Evolutionary conservation across 2,329 filamentous ascomycete species (phyloP), one percentile per base, ranked within the genome.

Genomic region (Xylariaceae sp.): DNA sequence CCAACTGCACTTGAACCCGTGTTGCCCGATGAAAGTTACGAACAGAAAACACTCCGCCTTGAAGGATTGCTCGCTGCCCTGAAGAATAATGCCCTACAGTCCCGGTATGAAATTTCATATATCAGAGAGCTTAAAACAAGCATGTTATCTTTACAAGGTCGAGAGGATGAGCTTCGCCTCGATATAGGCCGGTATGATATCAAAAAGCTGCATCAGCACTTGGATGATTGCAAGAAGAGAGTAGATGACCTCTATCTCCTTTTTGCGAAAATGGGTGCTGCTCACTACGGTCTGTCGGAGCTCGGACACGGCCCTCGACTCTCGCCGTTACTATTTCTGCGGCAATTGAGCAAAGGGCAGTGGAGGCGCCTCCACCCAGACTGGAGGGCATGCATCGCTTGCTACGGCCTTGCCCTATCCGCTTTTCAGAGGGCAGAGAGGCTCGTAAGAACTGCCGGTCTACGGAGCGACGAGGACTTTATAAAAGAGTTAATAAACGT

Each of bases 121-220:
- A 44, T 53, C 13, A n/a, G 47, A 10, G 36, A 44, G 13, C 54
- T 56, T 32, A 9, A 19, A 3, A 10, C 21, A 5, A 56, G 54
- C 36, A 53, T 56, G 54, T 29, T 4, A 53, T 49, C 49, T 32
- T 9, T 53, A 39, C 40, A 43, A 47, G 29, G 13, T 36, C 49
- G 45, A 8, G 10, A 37, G 36, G 44, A 0, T 10, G 21, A 22
- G 18, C 21, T 1, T 39, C 9, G 36, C 19, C 18, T 18, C 32
- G 37, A 47, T n/a, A 5, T 49, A 13, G 29, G n/a, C 12, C 32
- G 5, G 0, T 43, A 41, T 36, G 12, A 30, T 9, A 12, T 46
- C 8, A 2, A 7, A 22, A 18, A 3, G 2, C 22, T 53, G 13
- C 37, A 7, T 4, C 41, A 42, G 29, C 46, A 56, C 29, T 12